Evolutionary conservation across 2,329 filamentous ascomycete genomes (phyloP).

Genomic region (Pseudogymnoascus sp.): DNA sequence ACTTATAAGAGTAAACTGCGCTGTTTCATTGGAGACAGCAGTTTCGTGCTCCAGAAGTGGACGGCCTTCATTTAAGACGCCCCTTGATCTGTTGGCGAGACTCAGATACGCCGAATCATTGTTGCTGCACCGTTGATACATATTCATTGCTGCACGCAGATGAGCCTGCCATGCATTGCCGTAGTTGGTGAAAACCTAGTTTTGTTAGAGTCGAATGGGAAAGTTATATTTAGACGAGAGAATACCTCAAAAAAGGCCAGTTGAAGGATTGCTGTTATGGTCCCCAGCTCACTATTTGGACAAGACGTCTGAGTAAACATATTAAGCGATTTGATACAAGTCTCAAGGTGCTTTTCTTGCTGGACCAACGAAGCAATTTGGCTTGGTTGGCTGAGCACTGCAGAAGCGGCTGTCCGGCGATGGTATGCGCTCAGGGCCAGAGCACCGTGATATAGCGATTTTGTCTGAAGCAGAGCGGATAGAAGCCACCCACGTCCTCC

Average conservation of each 20-base stretch:
- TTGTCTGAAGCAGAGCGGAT: conserved; percentile 48
- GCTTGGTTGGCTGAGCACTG: conserved; percentile 18
- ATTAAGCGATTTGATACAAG: conserved; percentile 27
- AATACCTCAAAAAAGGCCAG: conserved; percentile 45
- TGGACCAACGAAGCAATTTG: conserved; percentile 13
- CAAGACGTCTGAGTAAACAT: conserved; percentile 13
- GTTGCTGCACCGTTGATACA: conserved; percentile 14
- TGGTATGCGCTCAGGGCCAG: conserved; percentile 47
- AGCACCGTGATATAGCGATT: conserved; percentile 49
- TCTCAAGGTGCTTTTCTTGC: conserved; percentile 25
- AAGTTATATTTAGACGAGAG: conserved; percentile 22
- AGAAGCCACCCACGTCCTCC: conserved; percentile 56
- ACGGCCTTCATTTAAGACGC: conserved; percentile 4
- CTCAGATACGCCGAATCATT: neutral
- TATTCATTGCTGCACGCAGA: conserved; percentile 21
- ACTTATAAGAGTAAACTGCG: conserved; percentile 39
- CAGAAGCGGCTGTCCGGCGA: conserved; percentile 30
- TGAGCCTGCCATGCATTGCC: conserved; percentile 21
- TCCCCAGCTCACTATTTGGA: conserved; percentile 23
- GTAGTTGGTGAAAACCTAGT: conserved; percentile 40
- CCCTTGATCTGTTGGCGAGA: conserved; percentile 9
- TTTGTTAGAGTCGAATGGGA: conserved; percentile 38
- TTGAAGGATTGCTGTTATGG: conserved; percentile 46
- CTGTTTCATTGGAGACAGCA: conserved; percentile 38
- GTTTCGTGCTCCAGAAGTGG: conserved; percentile 20